phyloP scores from a whole-genome alignment of 768 basidiomycete genomes.

The Tricholoma sp. region DNA sequence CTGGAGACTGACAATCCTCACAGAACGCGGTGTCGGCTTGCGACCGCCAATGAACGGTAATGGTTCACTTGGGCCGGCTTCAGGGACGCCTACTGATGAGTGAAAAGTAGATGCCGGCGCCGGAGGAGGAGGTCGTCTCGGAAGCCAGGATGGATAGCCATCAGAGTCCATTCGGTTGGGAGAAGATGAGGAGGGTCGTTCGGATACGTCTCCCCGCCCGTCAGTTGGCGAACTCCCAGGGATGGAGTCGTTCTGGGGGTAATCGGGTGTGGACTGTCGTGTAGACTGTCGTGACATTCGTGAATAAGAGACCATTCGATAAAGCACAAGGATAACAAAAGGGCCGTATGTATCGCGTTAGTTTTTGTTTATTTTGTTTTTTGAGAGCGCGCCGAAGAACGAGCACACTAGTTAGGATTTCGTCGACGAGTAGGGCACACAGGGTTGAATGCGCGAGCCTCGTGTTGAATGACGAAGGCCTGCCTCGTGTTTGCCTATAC shows the following conservation, averaged over 20 bases:
- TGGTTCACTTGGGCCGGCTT: slow-evolving; percentile 20
- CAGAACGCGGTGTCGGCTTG: slow-evolving; percentile 73
- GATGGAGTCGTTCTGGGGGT: slow-evolving; percentile 19
- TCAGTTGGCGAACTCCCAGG: slow-evolving; percentile 21
- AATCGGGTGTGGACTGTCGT: slow-evolving; percentile 29
- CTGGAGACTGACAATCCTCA: slow-evolving; percentile 73
- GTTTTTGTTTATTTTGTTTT: slow-evolving; percentile 14
- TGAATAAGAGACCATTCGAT: slow-evolving; percentile 24
- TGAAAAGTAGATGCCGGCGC: slow-evolving; percentile 68
- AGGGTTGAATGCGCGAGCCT: slow-evolving; percentile 34
- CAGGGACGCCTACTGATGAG: slow-evolving; percentile 42
- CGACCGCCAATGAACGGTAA: slow-evolving; percentile 51
- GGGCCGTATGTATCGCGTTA: slow-evolving; percentile 27
- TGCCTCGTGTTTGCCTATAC: slow-evolving; percentile 48
- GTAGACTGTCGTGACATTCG: slow-evolving; percentile 35
- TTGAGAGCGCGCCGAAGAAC: slow-evolving; percentile 15
- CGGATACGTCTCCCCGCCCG: slow-evolving; percentile 16
- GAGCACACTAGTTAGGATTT: slow-evolving; percentile 14
- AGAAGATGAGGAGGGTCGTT: slow-evolving; percentile 29
- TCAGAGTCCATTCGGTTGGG: slow-evolving; percentile 43
- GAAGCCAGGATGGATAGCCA: slow-evolving; percentile 83
- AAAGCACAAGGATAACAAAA: slow-evolving; percentile 2
- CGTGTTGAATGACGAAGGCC: slow-evolving; percentile 36
- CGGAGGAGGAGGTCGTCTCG: slow-evolving; percentile 70
- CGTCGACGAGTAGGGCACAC: slow-evolving; percentile 15